phyloP scores from a whole-genome alignment of 768 basidiomycete genomes.

The Leccinum boreale region DNA sequence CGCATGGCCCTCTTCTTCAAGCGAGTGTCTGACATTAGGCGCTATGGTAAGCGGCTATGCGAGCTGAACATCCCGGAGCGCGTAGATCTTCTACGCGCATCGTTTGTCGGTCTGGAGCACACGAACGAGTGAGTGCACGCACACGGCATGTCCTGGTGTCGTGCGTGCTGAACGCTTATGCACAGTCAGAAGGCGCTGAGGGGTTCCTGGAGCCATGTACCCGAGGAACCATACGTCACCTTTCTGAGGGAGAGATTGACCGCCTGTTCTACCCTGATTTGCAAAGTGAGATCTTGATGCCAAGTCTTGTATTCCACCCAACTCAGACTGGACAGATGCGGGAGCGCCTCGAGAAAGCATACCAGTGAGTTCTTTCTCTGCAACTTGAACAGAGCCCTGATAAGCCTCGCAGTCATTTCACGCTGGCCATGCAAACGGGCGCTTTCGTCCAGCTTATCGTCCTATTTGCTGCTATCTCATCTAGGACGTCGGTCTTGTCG shows the following conservation, averaged over 20 bases:
- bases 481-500: slow-evolving; percentile 49
- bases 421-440: slow-evolving; percentile 63
- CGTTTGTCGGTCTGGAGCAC: slow-evolving; percentile 27
- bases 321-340: slow-evolving; percentile 38
- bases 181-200: slow-evolving; percentile 50
- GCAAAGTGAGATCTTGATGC: slow-evolving; percentile 39
- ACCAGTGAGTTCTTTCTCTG: slow-evolving; percentile 40
- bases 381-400: not conserved
- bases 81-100: slow-evolving; percentile 26
- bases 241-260: slow-evolving; percentile 36
- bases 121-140: slow-evolving; percentile 21
- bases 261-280: slow-evolving; percentile 37
- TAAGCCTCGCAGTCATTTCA: slow-evolving; percentile 47
- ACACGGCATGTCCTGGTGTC: not conserved
- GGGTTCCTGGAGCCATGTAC: slow-evolving; percentile 63
- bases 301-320: not conserved
- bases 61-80: slow-evolving; percentile 17
- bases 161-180: not conserved
- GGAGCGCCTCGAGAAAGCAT: slow-evolving; percentile 46
- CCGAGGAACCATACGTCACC: slow-evolving; percentile 36
- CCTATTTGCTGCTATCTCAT: slow-evolving; percentile 56
- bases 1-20: slow-evolving; percentile 55
- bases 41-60: slow-evolving; percentile 30
- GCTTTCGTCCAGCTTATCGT: slow-evolving; percentile 72
- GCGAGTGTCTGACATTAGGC: slow-evolving; percentile 57